Evolutionary conservation across 1,284 basidiomycete genomes (phyloP), one percentile per base, ranked within the genome.

Genomic region (Xerocomus nothofagi): DNA sequence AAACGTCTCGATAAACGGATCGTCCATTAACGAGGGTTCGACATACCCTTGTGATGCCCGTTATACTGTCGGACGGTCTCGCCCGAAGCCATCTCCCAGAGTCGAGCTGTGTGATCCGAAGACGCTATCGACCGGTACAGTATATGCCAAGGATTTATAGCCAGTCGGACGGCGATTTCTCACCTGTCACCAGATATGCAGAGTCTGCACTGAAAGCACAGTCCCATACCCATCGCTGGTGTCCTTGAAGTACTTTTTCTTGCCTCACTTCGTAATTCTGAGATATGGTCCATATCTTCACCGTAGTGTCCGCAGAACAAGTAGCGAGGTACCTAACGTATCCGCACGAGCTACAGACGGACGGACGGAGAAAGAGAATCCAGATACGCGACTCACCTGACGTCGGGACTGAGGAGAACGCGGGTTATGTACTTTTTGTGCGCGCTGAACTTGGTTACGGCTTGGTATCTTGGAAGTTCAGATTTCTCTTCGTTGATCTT

Each of bases 141-240:
- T 51, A 52, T 37, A 30, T 23, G 49, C 39, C 47, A 50, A 47
- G 44, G 36, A 45, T 40, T 6, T 45, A 48, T 33, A 27, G 43
- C 44, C 7, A 49, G 41, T 57, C 56, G n/a, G n/a, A 48, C 42
- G 26, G 44, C 17, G 45, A 11, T 37, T 43, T 47, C 80, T 63
- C 58, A 87, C 92, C 91, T 58, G 94, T 97, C 17, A 98, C 96
- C 33, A 98, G 80, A 71, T 98, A 98, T 6, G 95, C 95, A 38
- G 94, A 97, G 71, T 99, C 97, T 20, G 97, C 97, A 64, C 93
- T 96, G 71, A 99, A 99, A 10, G 97, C 97, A 63, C 95, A 95
- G 70, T 99, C 97, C 97, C 97, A 99, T 18, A 99, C 97, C 97
- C 97, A 99, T 55, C 97, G 81, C 69, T 99, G 97, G 72, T 99